Percentiles rank a stretch among this genome's conserved stretches.
Evolutionary conservation across 192 early-diverging fungal genomes (phyloP).

Genomic region (Coemansia sp.): DNA sequence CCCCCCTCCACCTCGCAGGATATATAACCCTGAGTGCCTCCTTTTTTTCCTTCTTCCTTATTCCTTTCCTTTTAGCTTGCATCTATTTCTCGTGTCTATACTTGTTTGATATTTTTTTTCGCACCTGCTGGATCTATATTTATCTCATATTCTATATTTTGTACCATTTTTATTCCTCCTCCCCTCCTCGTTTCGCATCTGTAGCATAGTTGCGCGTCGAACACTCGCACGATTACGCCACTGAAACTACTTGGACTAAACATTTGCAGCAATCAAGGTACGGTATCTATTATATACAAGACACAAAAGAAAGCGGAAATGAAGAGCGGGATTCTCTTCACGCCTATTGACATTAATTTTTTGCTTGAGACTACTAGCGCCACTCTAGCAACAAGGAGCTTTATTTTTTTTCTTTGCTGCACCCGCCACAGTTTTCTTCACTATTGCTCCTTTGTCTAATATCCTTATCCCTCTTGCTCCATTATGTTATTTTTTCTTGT

Average conservation of each 20-base stretch:
- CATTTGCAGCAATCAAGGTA: slow-evolving; percentile 2
- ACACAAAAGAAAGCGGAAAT: not conserved
- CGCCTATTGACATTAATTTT: not conserved
- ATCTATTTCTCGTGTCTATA: not conserved
- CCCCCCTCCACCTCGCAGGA: not conserved
- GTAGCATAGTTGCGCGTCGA: not conserved
- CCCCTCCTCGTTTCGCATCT: not conserved
- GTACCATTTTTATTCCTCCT: not conserved
- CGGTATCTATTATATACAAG: not conserved
- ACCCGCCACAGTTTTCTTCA: slow-evolving; percentile 4
- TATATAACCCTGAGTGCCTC: slow-evolving; percentile 10
- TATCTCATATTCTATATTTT: not conserved
- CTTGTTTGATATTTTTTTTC: not conserved
- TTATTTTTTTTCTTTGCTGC: slow-evolving; percentile 1
- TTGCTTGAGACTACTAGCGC: not conserved
- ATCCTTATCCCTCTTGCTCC: too few relatives aligned
- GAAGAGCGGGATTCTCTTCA: not conserved
- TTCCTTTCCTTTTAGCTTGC: not conserved
- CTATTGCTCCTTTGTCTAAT: not conserved
- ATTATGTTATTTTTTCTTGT: too few relatives aligned
- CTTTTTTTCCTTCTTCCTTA: not conserved
- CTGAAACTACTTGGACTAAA: not conserved
- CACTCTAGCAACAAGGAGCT: not conserved
- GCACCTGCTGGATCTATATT: slow-evolving; percentile 3
- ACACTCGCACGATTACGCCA: not conserved